Evolutionary conservation across 2,329 filamentous ascomycete species (phyloP).

Genomic region (Orbilia blumenaviensis): DNA sequence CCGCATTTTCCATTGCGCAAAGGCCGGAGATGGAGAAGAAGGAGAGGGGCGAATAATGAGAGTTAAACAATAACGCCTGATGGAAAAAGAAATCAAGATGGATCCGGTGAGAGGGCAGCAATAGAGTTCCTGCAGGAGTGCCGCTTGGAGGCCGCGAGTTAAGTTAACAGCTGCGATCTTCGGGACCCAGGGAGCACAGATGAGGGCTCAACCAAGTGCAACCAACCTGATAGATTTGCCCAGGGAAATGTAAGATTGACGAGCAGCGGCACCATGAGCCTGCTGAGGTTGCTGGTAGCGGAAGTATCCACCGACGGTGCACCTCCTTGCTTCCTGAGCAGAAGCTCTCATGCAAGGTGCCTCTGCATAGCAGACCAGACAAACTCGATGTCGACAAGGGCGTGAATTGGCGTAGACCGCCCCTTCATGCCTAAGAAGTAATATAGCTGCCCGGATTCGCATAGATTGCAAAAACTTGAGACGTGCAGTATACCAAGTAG

Average conservation of each 20-base stretch:
- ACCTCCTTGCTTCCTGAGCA: conserved; percentile 44
- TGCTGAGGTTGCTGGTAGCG: conserved; percentile 27
- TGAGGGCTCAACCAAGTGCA: conserved; percentile 39
- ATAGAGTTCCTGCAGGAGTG: conserved; percentile 51
- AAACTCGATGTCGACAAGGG: neutral
- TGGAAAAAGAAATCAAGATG: conserved; percentile 27
- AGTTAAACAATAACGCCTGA: conserved; percentile 1
- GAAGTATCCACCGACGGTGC: conserved; percentile 12
- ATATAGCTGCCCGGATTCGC: conserved; percentile 8
- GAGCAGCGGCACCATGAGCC: conserved; percentile 4
- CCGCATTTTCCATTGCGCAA: conserved; percentile 14
- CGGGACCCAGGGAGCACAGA: conserved; percentile 46
- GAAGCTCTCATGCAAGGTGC: conserved; percentile 47
- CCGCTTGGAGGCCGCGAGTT: conserved; percentile 23
- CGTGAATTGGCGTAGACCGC: neutral
- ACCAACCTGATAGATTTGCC: conserved; percentile 29
- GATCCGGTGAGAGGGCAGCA: conserved; percentile 31
- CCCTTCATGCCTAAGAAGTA: neutral
- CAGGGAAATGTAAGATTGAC: conserved; percentile 31
- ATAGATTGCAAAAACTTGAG: conserved; percentile 1
- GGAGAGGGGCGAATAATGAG: conserved; percentile 39
- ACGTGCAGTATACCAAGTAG: neutral
- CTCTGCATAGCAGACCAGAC: conserved; percentile 5
- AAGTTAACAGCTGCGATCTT: conserved; percentile 46
- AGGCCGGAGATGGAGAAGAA: conserved; percentile 35